A percentile compares a stretch with the other conserved stretches of the same genome.
phyloP scores from a whole-genome alignment of 2,329 filamentous ascomycete species.

The Tothia fuscella region DNA sequence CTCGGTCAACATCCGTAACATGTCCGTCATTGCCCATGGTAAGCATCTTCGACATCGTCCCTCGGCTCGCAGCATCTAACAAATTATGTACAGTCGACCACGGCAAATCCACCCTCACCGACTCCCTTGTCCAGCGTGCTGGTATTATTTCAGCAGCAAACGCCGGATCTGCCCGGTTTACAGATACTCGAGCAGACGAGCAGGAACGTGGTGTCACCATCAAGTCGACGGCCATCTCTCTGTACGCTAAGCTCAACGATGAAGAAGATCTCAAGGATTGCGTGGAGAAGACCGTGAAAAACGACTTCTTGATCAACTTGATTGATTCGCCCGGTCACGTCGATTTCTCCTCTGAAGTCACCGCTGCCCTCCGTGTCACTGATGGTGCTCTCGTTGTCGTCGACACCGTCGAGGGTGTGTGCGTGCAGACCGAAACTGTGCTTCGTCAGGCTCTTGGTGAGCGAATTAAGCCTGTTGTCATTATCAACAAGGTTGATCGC shows the following conservation, averaged over 20 bases:
- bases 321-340: constrained; percentile 99
- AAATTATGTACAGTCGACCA: constrained; percentile 60
- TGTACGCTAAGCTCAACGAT: constrained; percentile 75
- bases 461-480: constrained; percentile 98
- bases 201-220: constrained; percentile 99
- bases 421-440: constrained; percentile 99
- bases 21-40: constrained; percentile 99
- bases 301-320: constrained; percentile 99
- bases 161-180: constrained; percentile 90
- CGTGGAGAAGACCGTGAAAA: constrained; percentile 75
- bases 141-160: constrained; percentile 99
- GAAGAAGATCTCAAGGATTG: constrained; percentile 92
- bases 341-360: constrained; percentile 99
- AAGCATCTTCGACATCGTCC: constrained; percentile 21
- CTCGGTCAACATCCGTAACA: constrained; percentile 72
- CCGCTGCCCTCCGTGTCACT: constrained; percentile 97
- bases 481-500: constrained; percentile 99
- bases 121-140: constrained; percentile 96
- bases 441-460: constrained; percentile 97
- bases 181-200: constrained; percentile 93
- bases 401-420: constrained; percentile 99
- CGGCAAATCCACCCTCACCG: constrained; percentile 99
- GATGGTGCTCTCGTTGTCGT: constrained; percentile 99
- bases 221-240: constrained; percentile 99
- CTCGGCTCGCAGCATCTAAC: constrained; percentile 4